These are phyloP conservation scores for Fusarium kyushuense DNA, from an alignment of 2,329 filamentous ascomycete species.

Conservation along the genomic window DNA sequence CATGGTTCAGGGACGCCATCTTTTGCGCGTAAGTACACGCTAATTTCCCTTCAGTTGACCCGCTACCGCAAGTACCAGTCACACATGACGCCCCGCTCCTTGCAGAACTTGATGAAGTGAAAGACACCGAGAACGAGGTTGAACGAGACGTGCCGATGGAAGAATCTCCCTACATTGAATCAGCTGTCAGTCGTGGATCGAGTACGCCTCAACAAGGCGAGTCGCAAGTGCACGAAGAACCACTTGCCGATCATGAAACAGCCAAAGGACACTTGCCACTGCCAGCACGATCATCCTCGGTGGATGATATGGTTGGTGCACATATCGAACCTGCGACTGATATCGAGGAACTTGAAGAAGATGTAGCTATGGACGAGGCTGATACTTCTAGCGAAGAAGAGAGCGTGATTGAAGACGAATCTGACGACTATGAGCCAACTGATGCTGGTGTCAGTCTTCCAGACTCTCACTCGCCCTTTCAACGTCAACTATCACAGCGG, in stretches of 20 bases:
- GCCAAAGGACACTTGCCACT: neutral
- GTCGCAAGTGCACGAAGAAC: neutral
- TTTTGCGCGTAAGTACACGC: conserved; percentile 7
- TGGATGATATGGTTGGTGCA: neutral
- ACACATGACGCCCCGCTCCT: neutral
- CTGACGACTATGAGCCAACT: conserved; percentile 69
- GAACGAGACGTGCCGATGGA: conserved; percentile 25
- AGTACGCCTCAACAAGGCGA: neutral
- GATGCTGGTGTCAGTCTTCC: conserved; percentile 52
- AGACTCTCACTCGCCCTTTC: conserved; percentile 13
- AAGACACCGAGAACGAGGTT: neutral
- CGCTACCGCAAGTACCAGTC: conserved; percentile 1
- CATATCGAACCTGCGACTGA: conserved; percentile 2
- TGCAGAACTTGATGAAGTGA: conserved; percentile 1
- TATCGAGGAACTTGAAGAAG: conserved; percentile 30
- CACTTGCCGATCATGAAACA: neutral
- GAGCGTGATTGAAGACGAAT: conserved; percentile 47
- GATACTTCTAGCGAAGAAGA: conserved; percentile 46
- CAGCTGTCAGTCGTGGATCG: neutral
- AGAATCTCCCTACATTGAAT: conserved; percentile 5
- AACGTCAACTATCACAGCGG: conserved; percentile 15
- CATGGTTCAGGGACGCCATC: conserved; percentile 4
- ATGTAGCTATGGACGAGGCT: conserved; percentile 45
- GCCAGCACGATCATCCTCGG: neutral
- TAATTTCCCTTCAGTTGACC: conserved; percentile 35